A percentile compares a stretch with the other conserved stretches of the same genome.
Evolutionary conservation across 2,329 filamentous ascomycete species (phyloP).

Genomic region (Pseudonectria buxi): DNA sequence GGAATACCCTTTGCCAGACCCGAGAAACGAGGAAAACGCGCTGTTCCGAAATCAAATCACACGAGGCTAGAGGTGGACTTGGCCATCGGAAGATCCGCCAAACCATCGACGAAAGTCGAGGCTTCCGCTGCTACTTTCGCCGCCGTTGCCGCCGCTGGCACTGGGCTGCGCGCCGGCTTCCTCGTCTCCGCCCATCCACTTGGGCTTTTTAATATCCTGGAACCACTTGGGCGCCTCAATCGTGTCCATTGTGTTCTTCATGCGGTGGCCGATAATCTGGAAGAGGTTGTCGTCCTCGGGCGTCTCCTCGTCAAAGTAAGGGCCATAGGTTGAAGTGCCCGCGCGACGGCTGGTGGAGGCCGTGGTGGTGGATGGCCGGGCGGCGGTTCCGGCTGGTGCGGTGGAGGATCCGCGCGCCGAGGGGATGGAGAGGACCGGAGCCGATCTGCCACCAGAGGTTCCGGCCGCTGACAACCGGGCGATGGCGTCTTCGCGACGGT

Average conservation of each 20-base stretch:
- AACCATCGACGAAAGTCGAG: conserved; percentile 54
- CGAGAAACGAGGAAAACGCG: conserved; percentile 6
- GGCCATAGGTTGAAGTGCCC: conserved; percentile 18
- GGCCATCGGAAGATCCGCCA: conserved; percentile 32
- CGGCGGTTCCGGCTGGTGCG: conserved; percentile 35
- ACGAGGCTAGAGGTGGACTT: conserved; percentile 22
- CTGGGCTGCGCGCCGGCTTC: conserved; percentile 24
- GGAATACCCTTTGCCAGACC: conserved; percentile 5
- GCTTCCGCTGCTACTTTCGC: conserved; percentile 19
- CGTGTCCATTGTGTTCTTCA: conserved; percentile 87
- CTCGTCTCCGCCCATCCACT: conserved; percentile 67
- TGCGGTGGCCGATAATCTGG: conserved; percentile 71
- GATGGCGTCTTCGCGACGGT: conserved; percentile 39
- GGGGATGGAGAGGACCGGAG: conserved; percentile 44
- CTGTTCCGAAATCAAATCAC: background rate
- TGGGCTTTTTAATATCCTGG: conserved; percentile 68
- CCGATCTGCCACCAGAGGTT: conserved; percentile 26
- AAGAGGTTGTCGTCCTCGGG: conserved; percentile 77
- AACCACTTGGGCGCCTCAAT: conserved; percentile 79
- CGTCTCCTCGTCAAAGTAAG: conserved; percentile 44
- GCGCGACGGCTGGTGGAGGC: conserved; percentile 17
- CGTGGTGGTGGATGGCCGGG: conserved; percentile 23
- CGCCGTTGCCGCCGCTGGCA: conserved; percentile 21
- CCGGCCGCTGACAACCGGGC: conserved; percentile 25
- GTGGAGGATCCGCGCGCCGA: conserved; percentile 29